A percentile compares a stretch with the other conserved stretches of the same genome.
These are phyloP conservation scores for Ceratobasidium sp. DNA, from an alignment of 1,284 basidiomycete genomes.

Conservation along the genomic window DNA sequence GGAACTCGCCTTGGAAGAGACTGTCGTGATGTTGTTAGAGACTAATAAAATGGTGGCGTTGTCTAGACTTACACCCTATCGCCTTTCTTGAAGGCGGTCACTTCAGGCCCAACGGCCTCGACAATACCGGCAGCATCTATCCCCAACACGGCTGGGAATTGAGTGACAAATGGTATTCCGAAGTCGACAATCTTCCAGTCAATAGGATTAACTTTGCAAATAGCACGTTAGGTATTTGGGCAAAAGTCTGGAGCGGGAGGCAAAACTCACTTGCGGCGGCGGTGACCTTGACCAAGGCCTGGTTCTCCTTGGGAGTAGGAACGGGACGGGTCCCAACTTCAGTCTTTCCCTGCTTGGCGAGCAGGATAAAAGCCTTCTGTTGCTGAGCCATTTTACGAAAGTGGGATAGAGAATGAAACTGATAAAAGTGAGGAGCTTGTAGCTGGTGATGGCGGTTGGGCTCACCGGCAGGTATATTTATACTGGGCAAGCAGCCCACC, in stretches of 20 bases:
- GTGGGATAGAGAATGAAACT: too few species aligned
- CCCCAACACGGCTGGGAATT: constrained; percentile 37
- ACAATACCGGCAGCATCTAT: constrained; percentile 30
- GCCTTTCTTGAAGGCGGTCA: constrained; percentile 18
- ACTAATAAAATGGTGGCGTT: background rate
- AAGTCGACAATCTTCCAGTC: constrained; percentile 19
- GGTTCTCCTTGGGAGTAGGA: background rate
- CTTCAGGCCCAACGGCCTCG: constrained; percentile 3
- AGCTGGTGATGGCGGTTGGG: too few species aligned
- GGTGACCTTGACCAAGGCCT: background rate
- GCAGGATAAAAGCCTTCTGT: constrained; percentile 20
- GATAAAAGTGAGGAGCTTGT: too few species aligned
- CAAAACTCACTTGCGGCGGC: background rate
- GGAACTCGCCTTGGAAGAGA: constrained; percentile 24
- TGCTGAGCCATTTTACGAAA: constrained; percentile 34
- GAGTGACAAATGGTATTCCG: constrained; percentile 14
- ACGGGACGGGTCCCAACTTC: background rate
- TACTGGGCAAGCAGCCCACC: too few species aligned
- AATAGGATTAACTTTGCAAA: background rate
- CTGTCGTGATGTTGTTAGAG: background rate
- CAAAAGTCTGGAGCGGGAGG: background rate
- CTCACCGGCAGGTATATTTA: too few species aligned
- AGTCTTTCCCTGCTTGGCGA: background rate
- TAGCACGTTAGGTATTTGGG: background rate
- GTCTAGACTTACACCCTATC: constrained; percentile 46